Evolutionary conservation across 306 rosid species (phyloP).

Genomic region (Hippophae gyantsensis): DNA sequence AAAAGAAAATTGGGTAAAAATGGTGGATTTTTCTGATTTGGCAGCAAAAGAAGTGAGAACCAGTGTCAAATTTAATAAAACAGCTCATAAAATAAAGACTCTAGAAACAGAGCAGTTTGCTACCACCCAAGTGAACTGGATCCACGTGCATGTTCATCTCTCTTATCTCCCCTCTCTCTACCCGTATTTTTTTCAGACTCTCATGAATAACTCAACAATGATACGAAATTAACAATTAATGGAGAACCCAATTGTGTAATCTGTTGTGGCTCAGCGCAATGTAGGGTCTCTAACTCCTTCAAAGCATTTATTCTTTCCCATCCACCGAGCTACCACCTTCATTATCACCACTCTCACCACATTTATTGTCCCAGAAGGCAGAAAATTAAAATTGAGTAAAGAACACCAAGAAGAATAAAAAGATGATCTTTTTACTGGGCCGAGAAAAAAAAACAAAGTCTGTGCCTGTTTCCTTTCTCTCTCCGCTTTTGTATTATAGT

Average conservation of each 20-base stretch:
- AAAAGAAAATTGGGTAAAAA: constrained; percentile 27
- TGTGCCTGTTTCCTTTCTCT: not conserved
- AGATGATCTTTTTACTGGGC: not conserved
- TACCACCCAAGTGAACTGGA: constrained; percentile 43
- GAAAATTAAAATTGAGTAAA: not conserved
- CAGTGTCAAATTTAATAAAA: constrained; percentile 47
- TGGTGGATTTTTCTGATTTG: constrained; percentile 39
- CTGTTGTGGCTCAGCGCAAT: constrained; percentile 14
- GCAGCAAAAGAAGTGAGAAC: constrained; percentile 59
- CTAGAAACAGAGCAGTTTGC: constrained; percentile 35
- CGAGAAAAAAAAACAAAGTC: constrained; percentile 5
- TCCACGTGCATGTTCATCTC: constrained; percentile 64
- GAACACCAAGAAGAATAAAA: not conserved
- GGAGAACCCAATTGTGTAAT: constrained; percentile 1
- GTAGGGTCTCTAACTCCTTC: constrained; percentile 41
- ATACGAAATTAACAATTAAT: constrained; percentile 15
- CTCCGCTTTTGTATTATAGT: too few relatives aligned
- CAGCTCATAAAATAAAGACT: constrained; percentile 1
- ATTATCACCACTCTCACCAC: constrained; percentile 11
- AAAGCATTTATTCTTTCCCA: constrained; percentile 70
- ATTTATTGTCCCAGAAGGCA: constrained; percentile 6
- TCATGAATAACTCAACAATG: not conserved
- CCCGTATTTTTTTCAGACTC: constrained; percentile 3
- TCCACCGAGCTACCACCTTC: constrained; percentile 42
- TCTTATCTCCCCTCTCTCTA: not conserved